Evolutionary conservation across 2,329 filamentous ascomycete genomes (phyloP).

Genomic region (Neonectria neomacrospora): DNA sequence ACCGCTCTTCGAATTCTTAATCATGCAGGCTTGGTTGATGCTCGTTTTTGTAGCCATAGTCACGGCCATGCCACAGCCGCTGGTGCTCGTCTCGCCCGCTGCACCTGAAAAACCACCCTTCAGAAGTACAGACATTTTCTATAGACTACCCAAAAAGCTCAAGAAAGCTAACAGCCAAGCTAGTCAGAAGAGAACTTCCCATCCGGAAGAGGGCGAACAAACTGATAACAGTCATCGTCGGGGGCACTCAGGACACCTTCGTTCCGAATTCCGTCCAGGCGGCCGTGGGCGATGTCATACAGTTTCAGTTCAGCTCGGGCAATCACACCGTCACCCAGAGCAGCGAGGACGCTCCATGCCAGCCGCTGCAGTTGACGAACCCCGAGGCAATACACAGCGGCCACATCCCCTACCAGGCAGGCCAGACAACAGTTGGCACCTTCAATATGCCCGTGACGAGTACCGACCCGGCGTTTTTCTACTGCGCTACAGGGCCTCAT

Average conservation of each 20-base stretch:
- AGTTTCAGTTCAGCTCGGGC: constrained; percentile 57
- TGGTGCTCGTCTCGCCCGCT: not conserved
- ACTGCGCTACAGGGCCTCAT: constrained; percentile 61
- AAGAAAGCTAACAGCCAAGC: not conserved
- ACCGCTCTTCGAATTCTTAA: not conserved
- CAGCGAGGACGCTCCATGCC: constrained; percentile 49
- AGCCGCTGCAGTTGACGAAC: constrained; percentile 50
- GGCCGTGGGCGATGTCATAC: constrained; percentile 51
- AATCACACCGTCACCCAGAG: constrained; percentile 59
- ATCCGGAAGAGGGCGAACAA: constrained; percentile 31
- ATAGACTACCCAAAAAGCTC: no score
- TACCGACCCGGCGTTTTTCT: constrained; percentile 60
- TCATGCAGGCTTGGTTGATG: constrained; percentile 1
- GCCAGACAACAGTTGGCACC: constrained; percentile 53
- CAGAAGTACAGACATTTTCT: constrained; percentile 10
- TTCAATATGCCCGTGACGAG: constrained; percentile 60
- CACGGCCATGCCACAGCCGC: constrained; percentile 6
- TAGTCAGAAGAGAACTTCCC: constrained; percentile 26
- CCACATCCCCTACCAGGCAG: constrained; percentile 52
- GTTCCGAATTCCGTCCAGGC: constrained; percentile 52
- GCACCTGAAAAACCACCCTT: constrained; percentile 4
- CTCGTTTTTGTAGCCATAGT: not conserved
- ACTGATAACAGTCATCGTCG: constrained; percentile 51
- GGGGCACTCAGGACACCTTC: constrained; percentile 51
- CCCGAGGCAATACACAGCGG: constrained; percentile 53